Evolutionary conservation across 78 protist species (phyloP), one percentile per base, ranked within the genome.

Genomic region (Dictyostelium brefeldianum): DNA sequence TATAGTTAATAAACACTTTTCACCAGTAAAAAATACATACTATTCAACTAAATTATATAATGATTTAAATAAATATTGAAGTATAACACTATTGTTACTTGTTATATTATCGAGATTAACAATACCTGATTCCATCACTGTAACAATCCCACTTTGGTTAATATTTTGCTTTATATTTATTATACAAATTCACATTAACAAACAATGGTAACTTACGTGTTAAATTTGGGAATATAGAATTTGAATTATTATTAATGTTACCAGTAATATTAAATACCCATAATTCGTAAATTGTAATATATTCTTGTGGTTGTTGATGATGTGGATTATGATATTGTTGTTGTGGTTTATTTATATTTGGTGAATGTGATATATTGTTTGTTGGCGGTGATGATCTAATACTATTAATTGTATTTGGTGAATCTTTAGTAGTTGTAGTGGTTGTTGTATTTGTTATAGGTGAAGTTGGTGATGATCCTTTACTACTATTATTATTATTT

Each of bases 191-290:
- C 43, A 36, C 43, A 36, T 36, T 36, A 36, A 36, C 43, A 36
- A 36, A 36, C 1, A 36, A 2, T 36, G 43, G 2, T 36, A 3
- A 36, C 43, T 36, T 36, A 36, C 43, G 43, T 36, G 43, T 36
- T 36, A 36, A 36, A 36, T 36, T 36, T 36, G 43, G 43, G 2
- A 36, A 36, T 36, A 2, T 36, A 3, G 43, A 36, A 2, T 36
- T 36, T 36, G 43, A 36, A 36, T 36, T 36, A 36, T 3, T 36
- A 36, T 36, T 36, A 36, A 36, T 36, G 43, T 36, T 36, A 36
- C 43, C 43, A 36, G 43, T 64, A 17, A 74, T 84, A 43, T 54
- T 43, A 62, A 84, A 84, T 56, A 84, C 51, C 91, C 91, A 84
- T 25, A 84, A 46, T 71, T 84, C 91, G 41, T 71, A 57, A 5